Evolutionary conservation across 139 green algal species (phyloP).

Genomic region (Picochlorum sp.): DNA sequence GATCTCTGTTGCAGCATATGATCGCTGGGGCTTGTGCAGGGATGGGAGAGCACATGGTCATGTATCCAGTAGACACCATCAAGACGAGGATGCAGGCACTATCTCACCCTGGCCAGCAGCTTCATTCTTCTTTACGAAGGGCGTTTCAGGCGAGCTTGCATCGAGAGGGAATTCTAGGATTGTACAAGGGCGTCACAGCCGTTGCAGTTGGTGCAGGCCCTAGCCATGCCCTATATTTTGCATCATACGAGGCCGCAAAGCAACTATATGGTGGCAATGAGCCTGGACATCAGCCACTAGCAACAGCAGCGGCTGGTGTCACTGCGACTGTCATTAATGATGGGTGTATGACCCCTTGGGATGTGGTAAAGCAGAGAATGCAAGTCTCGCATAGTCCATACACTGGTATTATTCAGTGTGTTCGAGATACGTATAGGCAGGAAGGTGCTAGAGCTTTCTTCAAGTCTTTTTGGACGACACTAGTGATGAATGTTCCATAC

Average conservation of each 20-base stretch:
- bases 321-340: constrained; percentile 83
- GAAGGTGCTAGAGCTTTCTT: constrained; percentile 82
- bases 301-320: constrained; percentile 47
- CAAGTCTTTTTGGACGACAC: constrained; percentile 75
- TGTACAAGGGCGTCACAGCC: constrained; percentile 74
- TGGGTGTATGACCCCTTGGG: constrained; percentile 73
- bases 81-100: constrained; percentile 96
- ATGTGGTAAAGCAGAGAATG: constrained; percentile 88
- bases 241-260: constrained; percentile 85
- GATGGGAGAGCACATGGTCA: constrained; percentile 87
- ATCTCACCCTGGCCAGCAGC: constrained; percentile 78
- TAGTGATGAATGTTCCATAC: constrained; percentile 97
- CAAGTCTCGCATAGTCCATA: constrained; percentile 69
- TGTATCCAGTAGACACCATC: constrained; percentile 95
- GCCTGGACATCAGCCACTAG: constrained; percentile 46
- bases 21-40: constrained; percentile 77
- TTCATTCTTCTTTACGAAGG: constrained; percentile 45
- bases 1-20: constrained; percentile 66
- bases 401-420: constrained; percentile 51
- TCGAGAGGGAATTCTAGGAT: constrained; percentile 58
- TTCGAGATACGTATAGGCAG: constrained; percentile 38
- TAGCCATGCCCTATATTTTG: constrained; percentile 93
- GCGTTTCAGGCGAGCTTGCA: constrained; percentile 53
- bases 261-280: constrained; percentile 50
- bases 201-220: constrained; percentile 66